These are phyloP conservation scores for Pholiota adiposa DNA, from an alignment of 1,284 basidiomycete genomes.

Conservation along the genomic window DNA sequence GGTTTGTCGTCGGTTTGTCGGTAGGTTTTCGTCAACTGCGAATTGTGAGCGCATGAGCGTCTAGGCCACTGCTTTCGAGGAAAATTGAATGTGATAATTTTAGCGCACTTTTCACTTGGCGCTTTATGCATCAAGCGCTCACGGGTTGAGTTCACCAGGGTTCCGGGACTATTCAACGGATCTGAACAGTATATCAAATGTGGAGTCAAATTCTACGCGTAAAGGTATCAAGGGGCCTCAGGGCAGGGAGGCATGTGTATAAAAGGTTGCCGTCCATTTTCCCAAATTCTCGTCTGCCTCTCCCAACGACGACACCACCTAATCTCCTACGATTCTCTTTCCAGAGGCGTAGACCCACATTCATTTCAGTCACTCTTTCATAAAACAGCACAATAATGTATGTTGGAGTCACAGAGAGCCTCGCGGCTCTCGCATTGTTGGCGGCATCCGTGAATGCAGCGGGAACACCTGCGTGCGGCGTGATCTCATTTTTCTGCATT, in stretches of 20 bases:
- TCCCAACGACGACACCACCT: slow-evolving; percentile 3
- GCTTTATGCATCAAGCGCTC: neutral
- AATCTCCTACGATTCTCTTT: neutral
- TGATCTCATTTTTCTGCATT: slow-evolving; percentile 6
- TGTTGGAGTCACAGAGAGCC: slow-evolving; percentile 11
- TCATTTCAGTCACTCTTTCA: slow-evolving; percentile 22
- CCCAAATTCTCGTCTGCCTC: neutral
- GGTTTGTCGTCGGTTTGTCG: neutral
- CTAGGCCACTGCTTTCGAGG: neutral
- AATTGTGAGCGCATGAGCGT: neutral
- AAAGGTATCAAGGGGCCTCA: neutral
- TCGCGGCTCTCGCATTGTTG: slow-evolving; percentile 22
- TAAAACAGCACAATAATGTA: slow-evolving; percentile 14
- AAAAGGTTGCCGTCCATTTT: slow-evolving; percentile 1
- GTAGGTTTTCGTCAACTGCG: neutral
- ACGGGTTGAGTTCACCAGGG: neutral
- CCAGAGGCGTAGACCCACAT: slow-evolving; percentile 10
- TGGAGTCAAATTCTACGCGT: neutral
- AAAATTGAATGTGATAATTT: neutral
- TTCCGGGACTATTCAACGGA: neutral
- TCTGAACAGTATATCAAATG: neutral
- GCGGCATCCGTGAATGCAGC: slow-evolving; percentile 25
- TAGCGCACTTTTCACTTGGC: neutral
- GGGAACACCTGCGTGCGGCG: slow-evolving; percentile 30
- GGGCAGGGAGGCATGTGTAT: neutral